A percentile compares a stretch with the other conserved stretches of the same genome.
Conservation (phyloP, 805 yeast species). For the Cyberlindnera sargentensis region DNA sequence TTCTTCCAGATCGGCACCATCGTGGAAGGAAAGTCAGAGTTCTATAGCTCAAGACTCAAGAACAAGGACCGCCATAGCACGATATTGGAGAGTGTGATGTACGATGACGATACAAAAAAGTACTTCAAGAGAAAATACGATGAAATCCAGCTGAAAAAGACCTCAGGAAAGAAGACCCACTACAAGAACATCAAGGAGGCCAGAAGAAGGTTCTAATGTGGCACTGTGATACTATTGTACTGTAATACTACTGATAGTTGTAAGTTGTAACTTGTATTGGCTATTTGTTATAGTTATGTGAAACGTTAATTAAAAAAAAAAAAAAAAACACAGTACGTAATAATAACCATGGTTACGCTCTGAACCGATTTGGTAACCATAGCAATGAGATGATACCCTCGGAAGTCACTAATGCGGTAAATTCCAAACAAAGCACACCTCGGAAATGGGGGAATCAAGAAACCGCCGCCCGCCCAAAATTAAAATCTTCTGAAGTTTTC, state of each 20-base stretch:
- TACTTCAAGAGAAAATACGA: conserved; percentile 81
- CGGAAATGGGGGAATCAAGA: conserved; percentile 1
- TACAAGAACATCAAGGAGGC: conserved; percentile 56
- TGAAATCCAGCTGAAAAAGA: conserved; percentile 64
- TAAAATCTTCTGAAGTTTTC: too few species aligned
- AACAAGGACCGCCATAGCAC: conserved; percentile 71
- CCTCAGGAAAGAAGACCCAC: conserved; percentile 59
- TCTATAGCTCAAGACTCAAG: conserved; percentile 56
- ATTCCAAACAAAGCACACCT: conserved; percentile 8
- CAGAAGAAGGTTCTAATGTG: conserved; percentile 39
- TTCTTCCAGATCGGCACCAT: conserved; percentile 86
- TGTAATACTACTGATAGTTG: background rate
- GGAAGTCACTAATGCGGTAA: conserved; percentile 9
- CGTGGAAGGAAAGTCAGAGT: conserved; percentile 76
- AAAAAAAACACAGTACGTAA: too few species aligned
- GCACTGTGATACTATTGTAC: background rate
- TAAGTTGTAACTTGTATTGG: too few species aligned
- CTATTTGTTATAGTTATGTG: too few species aligned
- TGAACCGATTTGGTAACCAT: too few species aligned
- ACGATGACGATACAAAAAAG: conserved; percentile 58
- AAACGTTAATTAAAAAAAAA: too few species aligned
- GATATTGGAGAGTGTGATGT: conserved; percentile 74
- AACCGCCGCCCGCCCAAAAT: too few species aligned
- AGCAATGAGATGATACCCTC: background rate
- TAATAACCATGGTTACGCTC: too few species aligned